Percentiles rank a stretch among this genome's conserved stretches.
These are phyloP conservation scores for Cercospora sp. DNA, from an alignment of 2,329 filamentous ascomycete genomes.

Conservation along the genomic window DNA sequence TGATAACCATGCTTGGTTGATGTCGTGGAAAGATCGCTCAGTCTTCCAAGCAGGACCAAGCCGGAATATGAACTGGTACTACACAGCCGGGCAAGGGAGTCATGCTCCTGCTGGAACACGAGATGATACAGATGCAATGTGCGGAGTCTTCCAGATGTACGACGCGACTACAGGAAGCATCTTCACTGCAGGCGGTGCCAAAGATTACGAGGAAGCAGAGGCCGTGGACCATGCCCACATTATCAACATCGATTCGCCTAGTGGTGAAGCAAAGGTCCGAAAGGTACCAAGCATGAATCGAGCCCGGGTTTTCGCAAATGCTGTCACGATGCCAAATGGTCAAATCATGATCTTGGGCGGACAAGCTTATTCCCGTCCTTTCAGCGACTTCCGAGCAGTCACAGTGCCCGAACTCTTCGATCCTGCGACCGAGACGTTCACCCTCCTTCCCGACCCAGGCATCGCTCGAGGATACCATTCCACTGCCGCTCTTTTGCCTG, in stretches of 20 bases:
- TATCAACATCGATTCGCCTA: constrained; percentile 47
- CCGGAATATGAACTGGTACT: constrained; percentile 59
- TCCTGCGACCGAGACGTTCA: constrained; percentile 22
- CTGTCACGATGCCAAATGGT: constrained; percentile 37
- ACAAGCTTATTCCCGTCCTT: constrained; percentile 21
- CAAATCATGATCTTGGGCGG: constrained; percentile 39
- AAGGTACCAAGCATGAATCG: constrained; percentile 31
- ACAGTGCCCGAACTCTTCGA: constrained; percentile 26
- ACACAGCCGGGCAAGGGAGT: constrained; percentile 47
- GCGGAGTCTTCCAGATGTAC: constrained; percentile 58
- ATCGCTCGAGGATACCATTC: constrained; percentile 54
- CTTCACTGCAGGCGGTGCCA: constrained; percentile 53
- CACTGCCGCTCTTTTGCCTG: constrained; percentile 51
- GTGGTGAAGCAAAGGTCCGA: not conserved
- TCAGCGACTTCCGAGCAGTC: constrained; percentile 26
- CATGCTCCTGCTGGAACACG: constrained; percentile 47
- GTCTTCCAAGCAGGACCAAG: constrained; percentile 56
- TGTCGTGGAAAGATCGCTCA: constrained; percentile 53
- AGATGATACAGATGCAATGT: constrained; percentile 55
- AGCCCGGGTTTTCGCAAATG: constrained; percentile 32
- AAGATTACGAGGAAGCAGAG: constrained; percentile 47
- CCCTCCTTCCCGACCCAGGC: constrained; percentile 22
- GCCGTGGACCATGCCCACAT: constrained; percentile 51
- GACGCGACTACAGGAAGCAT: constrained; percentile 57
- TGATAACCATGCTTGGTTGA: constrained; percentile 51